phyloP scores from a whole-genome alignment of 1,284 basidiomycete genomes.

The Albatrellus sp. region DNA sequence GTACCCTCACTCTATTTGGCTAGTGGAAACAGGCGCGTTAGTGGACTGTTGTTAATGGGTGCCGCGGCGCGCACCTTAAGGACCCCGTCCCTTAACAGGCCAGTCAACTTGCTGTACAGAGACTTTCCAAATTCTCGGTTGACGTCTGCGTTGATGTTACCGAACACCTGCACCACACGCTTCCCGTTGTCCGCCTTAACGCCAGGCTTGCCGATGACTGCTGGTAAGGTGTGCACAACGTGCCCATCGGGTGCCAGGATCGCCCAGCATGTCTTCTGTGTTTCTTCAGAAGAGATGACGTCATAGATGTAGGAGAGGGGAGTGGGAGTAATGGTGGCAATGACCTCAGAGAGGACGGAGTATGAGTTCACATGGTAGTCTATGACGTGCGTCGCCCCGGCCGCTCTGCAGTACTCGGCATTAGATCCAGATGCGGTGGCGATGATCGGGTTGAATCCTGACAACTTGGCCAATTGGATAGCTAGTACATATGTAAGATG shows the following conservation, averaged over 20 bases:
- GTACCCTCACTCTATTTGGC: constrained; percentile 19
- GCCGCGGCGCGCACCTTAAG: constrained; percentile 6
- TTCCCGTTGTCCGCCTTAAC: constrained; percentile 1
- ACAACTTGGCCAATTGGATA: constrained; percentile 12
- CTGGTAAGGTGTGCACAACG: constrained; percentile 8
- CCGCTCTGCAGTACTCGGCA: constrained; percentile 16
- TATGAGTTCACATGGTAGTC: constrained; percentile 13
- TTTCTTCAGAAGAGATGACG: constrained; percentile 13
- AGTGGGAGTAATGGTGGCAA: constrained; percentile 7
- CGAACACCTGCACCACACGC: constrained; percentile 1
- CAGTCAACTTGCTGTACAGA: constrained; percentile 7
- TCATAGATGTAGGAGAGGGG: constrained; percentile 16
- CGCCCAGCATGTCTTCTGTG: constrained; percentile 14
- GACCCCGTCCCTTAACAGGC: constrained; percentile 4
- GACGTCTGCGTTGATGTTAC: not conserved
- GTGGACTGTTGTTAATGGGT: not conserved
- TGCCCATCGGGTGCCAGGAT: constrained; percentile 16
- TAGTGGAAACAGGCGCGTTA: constrained; percentile 9
- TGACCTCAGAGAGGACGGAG: constrained; percentile 3
- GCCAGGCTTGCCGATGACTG: not conserved
- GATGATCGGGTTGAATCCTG: constrained; percentile 22
- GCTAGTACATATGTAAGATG: not conserved
- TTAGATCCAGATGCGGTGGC: constrained; percentile 21
- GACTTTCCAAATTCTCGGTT: constrained; percentile 3
- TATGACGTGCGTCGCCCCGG: constrained; percentile 24